Evolutionary conservation across 805 yeast genomes (phyloP), one percentile per base, ranked within the genome.

Genomic region (Starmerella lactis-condensi): DNA sequence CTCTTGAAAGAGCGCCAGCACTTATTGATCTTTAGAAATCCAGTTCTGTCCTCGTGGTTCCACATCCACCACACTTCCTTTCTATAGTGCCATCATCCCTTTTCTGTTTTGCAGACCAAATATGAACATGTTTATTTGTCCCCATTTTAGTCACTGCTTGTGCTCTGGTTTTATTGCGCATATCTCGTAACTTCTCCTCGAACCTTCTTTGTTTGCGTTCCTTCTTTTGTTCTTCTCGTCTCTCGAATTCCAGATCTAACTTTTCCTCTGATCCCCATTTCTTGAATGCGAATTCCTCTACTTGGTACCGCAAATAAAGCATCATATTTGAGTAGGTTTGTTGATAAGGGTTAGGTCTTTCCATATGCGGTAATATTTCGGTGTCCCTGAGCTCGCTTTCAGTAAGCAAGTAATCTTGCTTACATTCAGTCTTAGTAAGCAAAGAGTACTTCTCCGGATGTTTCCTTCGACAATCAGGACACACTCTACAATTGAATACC

Each of bases 181-280:
- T 85, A 45, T 83, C 91, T 42, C 64, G 62, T 47, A 89, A 58
- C 46, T 75, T 72, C n/a, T 65, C 64, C 40, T 76, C 72, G 51
- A 78, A 89, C 51, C 71, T 72, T 46, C 71, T 71, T 40, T 82
- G 94, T 37, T 77, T 65, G 31, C 93, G 60, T 35, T 68, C 66
- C 13, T 78, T 60, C 39, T 78, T 70, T 47, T 67, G 63, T 29
- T 64, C 68, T 51, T 79, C 93, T 20, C 98, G 57, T 31, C 79
- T 54, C 41, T 78, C 76, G 78, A 92, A 89, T 51, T 89, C 99
- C n/a, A 65, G 65, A 52, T 89, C 99, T 24, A 89, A 54, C 0
- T 76, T 81, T 33, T 81, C 93, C 7, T 73, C 65, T 1, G 91
- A 75, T 1, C 89, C 92, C 99, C 98, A 89, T 54, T 89, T 85